Percentiles rank a stretch among this genome's conserved stretches.
Evolutionary conservation across 176 grass and related monocot genomes (phyloP).

Genomic region (Zoysia pacifica): DNA sequence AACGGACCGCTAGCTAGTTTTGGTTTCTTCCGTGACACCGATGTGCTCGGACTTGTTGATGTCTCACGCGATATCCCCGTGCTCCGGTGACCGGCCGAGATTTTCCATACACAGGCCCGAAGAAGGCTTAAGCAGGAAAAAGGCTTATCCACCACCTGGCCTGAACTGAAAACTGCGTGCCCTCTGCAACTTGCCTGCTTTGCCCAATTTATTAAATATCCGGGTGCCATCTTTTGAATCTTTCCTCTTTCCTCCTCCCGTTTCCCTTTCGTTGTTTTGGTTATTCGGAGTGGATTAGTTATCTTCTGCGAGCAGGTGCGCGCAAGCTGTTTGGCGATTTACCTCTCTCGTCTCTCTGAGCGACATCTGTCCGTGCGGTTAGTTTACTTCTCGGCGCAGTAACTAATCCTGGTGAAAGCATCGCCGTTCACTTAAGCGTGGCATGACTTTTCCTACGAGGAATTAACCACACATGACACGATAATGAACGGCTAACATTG

Average conservation of each 20-base stretch:
- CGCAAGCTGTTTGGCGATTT: slow-evolving; percentile 27
- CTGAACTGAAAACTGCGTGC: slow-evolving; percentile 50
- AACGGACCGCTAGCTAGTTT: slow-evolving; percentile 10
- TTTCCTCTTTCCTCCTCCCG: slow-evolving; percentile 8
- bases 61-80: slow-evolving; percentile 39
- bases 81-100: slow-evolving; percentile 30
- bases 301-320: slow-evolving; percentile 29
- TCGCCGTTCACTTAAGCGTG: background rate
- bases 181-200: slow-evolving; percentile 48
- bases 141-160: slow-evolving; percentile 30
- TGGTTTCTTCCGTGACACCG: slow-evolving; percentile 39
- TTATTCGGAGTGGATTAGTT: slow-evolving; percentile 40
- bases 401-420: background rate
- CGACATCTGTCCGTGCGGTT: background rate
- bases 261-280: background rate
- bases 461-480: background rate
- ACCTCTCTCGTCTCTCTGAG: background rate
- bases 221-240: background rate
- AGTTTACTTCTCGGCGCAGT: background rate
- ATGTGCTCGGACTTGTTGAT: slow-evolving; percentile 40
- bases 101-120: slow-evolving; percentile 34
- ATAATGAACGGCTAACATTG: slow-evolving; percentile 23
- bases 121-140: slow-evolving; percentile 40
- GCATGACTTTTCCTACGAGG: background rate
- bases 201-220: slow-evolving; percentile 52